Conservation (phyloP, 1,139 yeast species). For the Protomyces inundatus region DNA sequence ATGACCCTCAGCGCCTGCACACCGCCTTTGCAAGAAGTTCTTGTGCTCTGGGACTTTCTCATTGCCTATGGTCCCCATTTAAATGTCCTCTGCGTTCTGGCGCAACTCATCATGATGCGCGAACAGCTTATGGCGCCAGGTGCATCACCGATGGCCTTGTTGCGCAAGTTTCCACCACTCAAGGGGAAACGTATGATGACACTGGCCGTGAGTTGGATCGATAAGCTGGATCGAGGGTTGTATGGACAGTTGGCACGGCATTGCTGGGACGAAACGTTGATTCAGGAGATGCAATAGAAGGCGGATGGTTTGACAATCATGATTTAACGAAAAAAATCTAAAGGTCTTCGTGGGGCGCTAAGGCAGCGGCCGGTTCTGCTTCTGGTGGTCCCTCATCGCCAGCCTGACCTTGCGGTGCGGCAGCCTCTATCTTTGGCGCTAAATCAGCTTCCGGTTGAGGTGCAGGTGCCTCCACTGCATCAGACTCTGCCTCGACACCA, state of each 20-base stretch:
- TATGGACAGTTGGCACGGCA: slow-evolving; percentile 69
- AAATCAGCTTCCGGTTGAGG: no score
- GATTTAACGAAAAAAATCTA: no score
- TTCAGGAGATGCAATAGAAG: slow-evolving; percentile 6
- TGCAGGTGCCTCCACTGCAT: no score
- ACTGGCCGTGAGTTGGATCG: slow-evolving; percentile 63
- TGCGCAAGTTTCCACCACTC: slow-evolving; percentile 19
- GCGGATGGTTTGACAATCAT: no score
- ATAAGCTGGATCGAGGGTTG: slow-evolving; percentile 63
- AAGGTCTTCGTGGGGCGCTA: no score
- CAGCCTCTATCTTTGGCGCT: no score
- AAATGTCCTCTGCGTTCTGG: slow-evolving; percentile 77
- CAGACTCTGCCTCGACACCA: no score
- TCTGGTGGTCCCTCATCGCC: no score
- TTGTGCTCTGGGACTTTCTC: slow-evolving; percentile 81
- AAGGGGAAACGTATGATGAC: slow-evolving; percentile 5
- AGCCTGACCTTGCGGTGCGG: no score
- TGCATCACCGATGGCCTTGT: slow-evolving; percentile 18
- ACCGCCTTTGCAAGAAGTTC: slow-evolving; percentile 71
- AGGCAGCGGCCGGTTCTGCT: no score
- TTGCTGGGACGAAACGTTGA: slow-evolving; percentile 50
- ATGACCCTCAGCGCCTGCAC: slow-evolving; percentile 85
- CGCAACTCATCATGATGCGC: slow-evolving; percentile 63
- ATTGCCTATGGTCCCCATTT: slow-evolving; percentile 89
- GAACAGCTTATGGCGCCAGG: slow-evolving; percentile 20